These are phyloP conservation scores for Hemisphaericaspora xylofermentans DNA, from an alignment of 1,139 yeast genomes.

Conservation along the genomic window DNA sequence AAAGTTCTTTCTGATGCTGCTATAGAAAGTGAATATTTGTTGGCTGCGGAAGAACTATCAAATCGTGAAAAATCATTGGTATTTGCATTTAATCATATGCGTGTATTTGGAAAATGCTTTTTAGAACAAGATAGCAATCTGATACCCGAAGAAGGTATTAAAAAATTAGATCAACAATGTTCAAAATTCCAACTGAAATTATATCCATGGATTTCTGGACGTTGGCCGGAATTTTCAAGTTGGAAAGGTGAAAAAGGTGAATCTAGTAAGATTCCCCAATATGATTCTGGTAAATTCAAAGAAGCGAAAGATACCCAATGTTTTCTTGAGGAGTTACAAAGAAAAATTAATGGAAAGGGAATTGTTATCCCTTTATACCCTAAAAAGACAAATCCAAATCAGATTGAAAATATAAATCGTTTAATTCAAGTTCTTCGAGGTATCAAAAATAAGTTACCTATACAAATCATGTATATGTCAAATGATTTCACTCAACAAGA, in stretches of 20 bases:
- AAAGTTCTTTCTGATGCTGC: constrained; percentile 11
- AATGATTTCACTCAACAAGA: constrained; percentile 18
- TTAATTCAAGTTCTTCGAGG: constrained; percentile 29
- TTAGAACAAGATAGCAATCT: constrained; percentile 7
- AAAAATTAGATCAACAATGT: constrained; percentile 12
- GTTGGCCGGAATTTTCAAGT: constrained; percentile 18
- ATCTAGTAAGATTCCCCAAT: constrained; percentile 14
- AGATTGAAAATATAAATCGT: constrained; percentile 21
- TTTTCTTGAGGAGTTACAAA: constrained; percentile 15
- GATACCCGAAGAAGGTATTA: not conserved
- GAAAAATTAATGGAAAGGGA: constrained; percentile 28
- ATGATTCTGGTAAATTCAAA: constrained; percentile 6
- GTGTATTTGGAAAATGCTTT: constrained; percentile 34
- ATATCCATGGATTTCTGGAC: constrained; percentile 24
- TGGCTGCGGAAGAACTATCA: constrained; percentile 15
- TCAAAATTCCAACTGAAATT: constrained; percentile 14
- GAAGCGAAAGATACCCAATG: constrained; percentile 9
- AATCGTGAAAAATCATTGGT: constrained; percentile 22
- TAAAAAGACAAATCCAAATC: constrained; percentile 14
- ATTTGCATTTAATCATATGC: constrained; percentile 25
- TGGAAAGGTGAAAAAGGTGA: constrained; percentile 18
- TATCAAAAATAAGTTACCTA: constrained; percentile 29
- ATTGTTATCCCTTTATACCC: constrained; percentile 34
- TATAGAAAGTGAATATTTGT: constrained; percentile 14
- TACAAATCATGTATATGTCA: constrained; percentile 25